Evolutionary conservation across 2,329 filamentous ascomycete genomes (phyloP), one percentile per base, ranked within the genome.

Genomic region (Penicillium hordei): DNA sequence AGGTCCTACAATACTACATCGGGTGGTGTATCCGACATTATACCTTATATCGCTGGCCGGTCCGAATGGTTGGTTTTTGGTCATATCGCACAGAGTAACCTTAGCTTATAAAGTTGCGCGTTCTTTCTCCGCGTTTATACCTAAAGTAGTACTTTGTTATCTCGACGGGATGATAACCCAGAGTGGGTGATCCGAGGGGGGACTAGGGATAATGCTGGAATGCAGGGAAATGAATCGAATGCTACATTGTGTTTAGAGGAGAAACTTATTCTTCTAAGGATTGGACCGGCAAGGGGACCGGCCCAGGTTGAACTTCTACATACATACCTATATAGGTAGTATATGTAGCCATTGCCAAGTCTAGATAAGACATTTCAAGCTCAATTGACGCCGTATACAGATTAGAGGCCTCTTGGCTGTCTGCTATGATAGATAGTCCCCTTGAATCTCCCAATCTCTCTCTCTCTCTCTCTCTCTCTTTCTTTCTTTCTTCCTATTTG

Each of bases 111-210:
- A 27, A 31, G 50, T 42, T 25, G 52, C n/a, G 21, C 39, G n/a
- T 25, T 17, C 31, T 45, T 54, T 55, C 63, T 65, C 63, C 63
- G 61, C 63, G 0, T 52, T 62, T 45, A 59, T 59, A 60, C 63
- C 63, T 15, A 48, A 64, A 62, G 10, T 3, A 42, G 63, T 34
- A 36, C 5, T 12, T 54, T 44, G 53, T 57, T 63, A 59, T 60
- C 55, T 15, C 4, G 17, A 19, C 5, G 12, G 25, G 9, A 50
- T 7, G 19, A 23, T 40, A 15, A 5, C 19, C 17, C 10, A 38
- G 1, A 10, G 34, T n/a, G 17, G 8, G 17, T 7, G 17, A 17
- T 36, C 34, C 34, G 10, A 21, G 10, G 38, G 19, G 12, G 4
- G 12, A 15, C 19, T 40, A 40, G 38, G 38, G 19, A 8, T 38